phyloP scores from a whole-genome alignment of 2,329 filamentous ascomycete species.

The Paecilomyces sp. region DNA sequence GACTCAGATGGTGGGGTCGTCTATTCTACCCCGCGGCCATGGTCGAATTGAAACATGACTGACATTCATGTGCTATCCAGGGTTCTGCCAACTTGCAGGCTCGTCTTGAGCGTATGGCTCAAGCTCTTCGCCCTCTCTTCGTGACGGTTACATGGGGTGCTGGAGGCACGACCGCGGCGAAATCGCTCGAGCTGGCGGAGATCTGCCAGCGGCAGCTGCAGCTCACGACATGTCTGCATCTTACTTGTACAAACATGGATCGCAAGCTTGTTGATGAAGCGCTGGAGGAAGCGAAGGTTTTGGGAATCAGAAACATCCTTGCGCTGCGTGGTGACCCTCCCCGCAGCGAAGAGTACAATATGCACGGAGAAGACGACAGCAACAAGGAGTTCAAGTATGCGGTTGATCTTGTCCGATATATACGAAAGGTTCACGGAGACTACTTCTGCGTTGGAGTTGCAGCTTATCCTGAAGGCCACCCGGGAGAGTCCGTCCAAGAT shows the following conservation, averaged over 20 bases:
- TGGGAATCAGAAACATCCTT: constrained; percentile 90
- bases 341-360: constrained; percentile 76
- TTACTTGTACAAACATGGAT: constrained; percentile 98
- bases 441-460: constrained; percentile 97
- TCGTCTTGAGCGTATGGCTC: constrained; percentile 90
- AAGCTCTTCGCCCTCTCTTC: constrained; percentile 83
- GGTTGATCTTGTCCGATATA: constrained; percentile 82
- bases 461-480: constrained; percentile 90
- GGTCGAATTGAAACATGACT: constrained; percentile 11
- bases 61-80: constrained; percentile 26
- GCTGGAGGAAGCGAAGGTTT: constrained; percentile 78
- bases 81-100: constrained; percentile 90
- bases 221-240: constrained; percentile 87
- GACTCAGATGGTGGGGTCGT: constrained; percentile 64
- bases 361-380: constrained; percentile 53
- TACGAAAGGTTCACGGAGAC: constrained; percentile 75
- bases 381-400: constrained; percentile 83
- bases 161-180: constrained; percentile 81
- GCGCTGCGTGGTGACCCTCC: constrained; percentile 89
- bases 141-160: constrained; percentile 98
- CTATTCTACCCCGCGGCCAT: constrained; percentile 15
- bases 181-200: constrained; percentile 90
- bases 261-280: constrained; percentile 77
- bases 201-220: constrained; percentile 88
- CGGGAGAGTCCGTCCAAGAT: constrained; percentile 83